Conservation (phyloP, 257 asterid genomes). For the Plantago elongata region DNA sequence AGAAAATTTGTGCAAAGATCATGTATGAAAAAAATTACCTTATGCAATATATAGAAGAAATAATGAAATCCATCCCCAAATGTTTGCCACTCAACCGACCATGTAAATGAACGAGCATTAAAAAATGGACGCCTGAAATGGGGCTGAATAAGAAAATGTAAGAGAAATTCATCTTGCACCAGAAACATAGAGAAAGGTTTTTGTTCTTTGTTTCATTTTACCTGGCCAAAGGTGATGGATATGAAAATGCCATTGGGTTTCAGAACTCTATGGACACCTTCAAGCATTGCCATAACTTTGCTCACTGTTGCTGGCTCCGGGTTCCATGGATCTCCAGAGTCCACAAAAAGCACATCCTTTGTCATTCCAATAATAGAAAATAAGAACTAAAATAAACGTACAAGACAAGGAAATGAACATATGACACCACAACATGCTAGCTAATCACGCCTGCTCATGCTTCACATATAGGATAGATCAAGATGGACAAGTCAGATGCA, state of each 20-base stretch:
- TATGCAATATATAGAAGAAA: constrained; percentile 74
- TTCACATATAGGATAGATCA: background rate
- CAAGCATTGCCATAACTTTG: constrained; percentile 78
- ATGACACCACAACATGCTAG: background rate
- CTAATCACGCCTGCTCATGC: background rate
- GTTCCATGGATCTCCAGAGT: constrained; percentile 97
- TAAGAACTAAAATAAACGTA: background rate
- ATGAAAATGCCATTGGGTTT: constrained; percentile 78
- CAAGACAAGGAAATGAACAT: constrained; percentile 6
- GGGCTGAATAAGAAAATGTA: constrained; percentile 45
- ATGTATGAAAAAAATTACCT: constrained; percentile 43
- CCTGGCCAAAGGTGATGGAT: constrained; percentile 95
- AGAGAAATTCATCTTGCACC: constrained; percentile 3
- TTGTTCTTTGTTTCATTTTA: constrained; percentile 20
- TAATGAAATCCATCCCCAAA: constrained; percentile 94
- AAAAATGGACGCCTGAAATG: constrained; percentile 85
- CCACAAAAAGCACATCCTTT: constrained; percentile 95
- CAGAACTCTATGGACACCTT: constrained; percentile 73
- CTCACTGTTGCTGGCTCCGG: constrained; percentile 69
- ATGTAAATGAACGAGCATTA: constrained; percentile 58
- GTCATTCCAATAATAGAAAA: constrained; percentile 19
- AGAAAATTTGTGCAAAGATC: background rate
- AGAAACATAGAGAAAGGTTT: background rate
- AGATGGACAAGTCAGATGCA: background rate
- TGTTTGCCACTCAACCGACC: constrained; percentile 86